These are phyloP conservation scores for Porpolomopsis calyptriformis DNA, from an alignment of 768 basidiomycete species.

Conservation along the genomic window DNA sequence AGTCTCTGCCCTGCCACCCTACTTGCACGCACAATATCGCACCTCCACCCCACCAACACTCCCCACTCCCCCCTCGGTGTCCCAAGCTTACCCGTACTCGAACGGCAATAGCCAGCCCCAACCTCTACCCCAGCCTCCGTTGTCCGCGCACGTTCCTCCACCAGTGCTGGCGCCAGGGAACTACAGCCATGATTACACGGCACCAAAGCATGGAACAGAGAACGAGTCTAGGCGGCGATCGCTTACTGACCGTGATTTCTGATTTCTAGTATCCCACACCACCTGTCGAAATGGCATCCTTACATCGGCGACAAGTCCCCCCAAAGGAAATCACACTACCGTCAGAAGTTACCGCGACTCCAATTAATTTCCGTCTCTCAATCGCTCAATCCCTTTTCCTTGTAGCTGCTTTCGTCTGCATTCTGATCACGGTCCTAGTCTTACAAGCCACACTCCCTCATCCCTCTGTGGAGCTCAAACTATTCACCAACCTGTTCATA, in stretches of 20 bases:
- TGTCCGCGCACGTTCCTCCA: slow-evolving; percentile 8
- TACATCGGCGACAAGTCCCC: no score
- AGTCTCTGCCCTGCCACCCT: slow-evolving; percentile 38
- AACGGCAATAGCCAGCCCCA: slow-evolving; percentile 15
- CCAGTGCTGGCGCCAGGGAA: neutral
- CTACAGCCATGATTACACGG: slow-evolving; percentile 3
- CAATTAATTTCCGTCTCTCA: neutral
- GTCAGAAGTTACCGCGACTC: no score
- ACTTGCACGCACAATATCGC: slow-evolving; percentile 32
- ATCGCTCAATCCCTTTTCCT: neutral
- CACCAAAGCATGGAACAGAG: slow-evolving; percentile 21
- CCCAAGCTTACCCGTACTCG: slow-evolving; percentile 14
- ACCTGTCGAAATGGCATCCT: no score
- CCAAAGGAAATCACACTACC: no score
- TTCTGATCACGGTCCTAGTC: slow-evolving; percentile 22
- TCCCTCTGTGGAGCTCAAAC: slow-evolving; percentile 20
- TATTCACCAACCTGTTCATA: slow-evolving; percentile 38
- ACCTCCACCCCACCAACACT: slow-evolving; percentile 17
- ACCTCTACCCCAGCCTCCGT: neutral
- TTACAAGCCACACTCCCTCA: slow-evolving; percentile 17
- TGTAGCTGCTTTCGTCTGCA: neutral
- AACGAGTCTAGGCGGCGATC: slow-evolving; percentile 30
- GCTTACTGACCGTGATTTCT: no score
- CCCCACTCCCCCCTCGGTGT: no score
- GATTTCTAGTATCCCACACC: no score